A percentile compares a stretch with the other conserved stretches of the same genome.
Evolutionary conservation across 1,139 yeast genomes (phyloP).

Genomic region (Meyerozyma sp.): DNA sequence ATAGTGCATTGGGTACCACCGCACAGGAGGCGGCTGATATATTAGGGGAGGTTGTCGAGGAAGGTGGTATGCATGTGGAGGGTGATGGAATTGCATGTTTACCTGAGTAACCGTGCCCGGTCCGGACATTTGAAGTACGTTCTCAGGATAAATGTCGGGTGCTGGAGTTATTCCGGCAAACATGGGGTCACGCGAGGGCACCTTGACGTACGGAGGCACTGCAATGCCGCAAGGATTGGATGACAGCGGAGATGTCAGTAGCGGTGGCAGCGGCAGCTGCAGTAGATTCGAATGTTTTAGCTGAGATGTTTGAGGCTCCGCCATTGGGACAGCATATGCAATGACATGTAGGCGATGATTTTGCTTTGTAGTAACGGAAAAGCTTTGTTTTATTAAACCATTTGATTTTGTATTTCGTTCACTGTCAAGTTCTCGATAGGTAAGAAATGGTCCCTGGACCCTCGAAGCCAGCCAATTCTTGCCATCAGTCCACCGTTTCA

Average conservation of each 20-base stretch:
- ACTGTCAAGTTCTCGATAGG: conserved; percentile 56
- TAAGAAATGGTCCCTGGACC: conserved; percentile 59
- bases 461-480: conserved; percentile 67
- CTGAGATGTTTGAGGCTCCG: not conserved
- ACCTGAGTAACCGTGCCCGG: not conserved
- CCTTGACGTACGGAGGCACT: not conserved
- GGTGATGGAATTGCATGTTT: not conserved
- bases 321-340: conserved; percentile 25
- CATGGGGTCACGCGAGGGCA: not conserved
- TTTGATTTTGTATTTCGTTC: conserved; percentile 26
- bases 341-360: conserved; percentile 52
- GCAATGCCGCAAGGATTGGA: not conserved
- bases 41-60: not conserved
- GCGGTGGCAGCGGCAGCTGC: not conserved
- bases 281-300: not conserved
- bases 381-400: conserved; percentile 57
- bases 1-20: not conserved
- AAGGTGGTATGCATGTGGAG: not conserved
- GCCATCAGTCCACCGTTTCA: conserved; percentile 78
- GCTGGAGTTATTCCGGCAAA: not conserved
- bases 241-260: not conserved
- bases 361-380: conserved; percentile 45
- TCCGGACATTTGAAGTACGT: not conserved
- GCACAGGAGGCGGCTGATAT: not conserved
- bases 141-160: not conserved